phyloP scores from a whole-genome alignment of 495 filamentous ascomycete species.

The Penicillium waksmanii region DNA sequence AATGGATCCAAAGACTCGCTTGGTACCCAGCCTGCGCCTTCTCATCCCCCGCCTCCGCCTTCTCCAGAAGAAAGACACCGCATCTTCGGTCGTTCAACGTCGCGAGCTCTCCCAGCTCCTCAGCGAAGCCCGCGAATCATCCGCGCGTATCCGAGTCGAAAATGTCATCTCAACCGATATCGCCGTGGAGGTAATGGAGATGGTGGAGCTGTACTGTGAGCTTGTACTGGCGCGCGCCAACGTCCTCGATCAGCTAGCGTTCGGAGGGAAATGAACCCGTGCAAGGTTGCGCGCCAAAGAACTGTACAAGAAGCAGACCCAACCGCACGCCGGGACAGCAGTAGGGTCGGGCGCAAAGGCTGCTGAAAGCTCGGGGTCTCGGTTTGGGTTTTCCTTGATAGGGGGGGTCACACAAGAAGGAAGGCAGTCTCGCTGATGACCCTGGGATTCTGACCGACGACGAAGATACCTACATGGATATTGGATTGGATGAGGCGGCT shows the following conservation, averaged over 20 bases:
- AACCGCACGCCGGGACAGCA: constrained; percentile 23
- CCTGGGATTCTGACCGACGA: constrained; percentile 20
- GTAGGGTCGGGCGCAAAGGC: constrained; percentile 7
- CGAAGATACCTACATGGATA: constrained; percentile 57
- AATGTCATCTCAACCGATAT: constrained; percentile 98
- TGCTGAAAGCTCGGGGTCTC: constrained; percentile 23
- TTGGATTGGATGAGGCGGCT: constrained; percentile 88
- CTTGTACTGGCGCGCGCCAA: constrained; percentile 88
- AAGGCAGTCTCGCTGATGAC: constrained; percentile 11
- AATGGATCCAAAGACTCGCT: constrained; percentile 81
- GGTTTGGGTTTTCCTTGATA: constrained; percentile 34
- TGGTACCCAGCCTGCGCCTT: constrained; percentile 95
- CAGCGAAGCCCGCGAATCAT: constrained; percentile 84
- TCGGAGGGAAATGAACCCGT: constrained; percentile 42
- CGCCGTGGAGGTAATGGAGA: constrained; percentile 92
- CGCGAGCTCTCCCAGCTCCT: constrained; percentile 90
- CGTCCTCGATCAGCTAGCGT: constrained; percentile 70
- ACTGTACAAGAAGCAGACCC: constrained; percentile 29
- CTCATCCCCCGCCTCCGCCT: constrained; percentile 93
- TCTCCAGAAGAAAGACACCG: constrained; percentile 92
- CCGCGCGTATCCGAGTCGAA: constrained; percentile 92
- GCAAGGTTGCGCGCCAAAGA: constrained; percentile 40
- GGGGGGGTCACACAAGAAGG: constrained; percentile 29
- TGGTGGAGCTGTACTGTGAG: constrained; percentile 97
- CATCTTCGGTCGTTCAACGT: constrained; percentile 84